Evolutionary conservation across 148 eudicot species (phyloP), one percentile per base, ranked within the genome.

Genomic region (Rhododendron henanense): DNA sequence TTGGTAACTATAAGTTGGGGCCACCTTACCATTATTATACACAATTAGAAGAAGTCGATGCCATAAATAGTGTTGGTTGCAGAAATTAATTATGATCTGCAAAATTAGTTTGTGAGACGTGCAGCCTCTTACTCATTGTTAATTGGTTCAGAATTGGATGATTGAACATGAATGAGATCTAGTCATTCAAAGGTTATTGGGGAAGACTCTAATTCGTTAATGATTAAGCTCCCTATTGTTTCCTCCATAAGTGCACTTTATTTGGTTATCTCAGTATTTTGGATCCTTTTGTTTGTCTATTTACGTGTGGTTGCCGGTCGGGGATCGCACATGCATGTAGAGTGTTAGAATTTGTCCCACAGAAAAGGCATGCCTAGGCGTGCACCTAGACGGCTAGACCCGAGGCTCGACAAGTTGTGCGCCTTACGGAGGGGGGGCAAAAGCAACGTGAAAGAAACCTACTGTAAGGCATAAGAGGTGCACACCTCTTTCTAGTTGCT

Each of bases 161-260:
- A 2, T 65, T 65, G 23, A 59, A 59, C n/a, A 19, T 19, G n/a
- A 59, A 59, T 19, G 23, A 59, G 65, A 59, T 19, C n/a, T 57
- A 57, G 65, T 59, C n/a, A 19, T 59, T 65, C 71, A 65, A 25
- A n/a, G 71, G 31, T 4, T 19, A n/a, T 63, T 1, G 71, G 71
- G 33, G 9, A 65, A 39, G 41, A 39, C 41, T 39, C 69, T 65
- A 59, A 19, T n/a, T 23, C 25, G 13, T 65, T 65, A 7, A 25
- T 65, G 71, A 65, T 65, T 9, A 11, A 65, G 71, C 31, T 65
- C 9, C 71, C 31, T 25, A 23, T 8, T n/a, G 31, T 65, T 65
- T 65, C 71, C 71, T 65, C 31, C 71, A 65, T n/a, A 65, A n/a
- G 71, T 65, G 71, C 71, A n/a, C 71, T 65, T 65, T 65, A 65